Conservation (phyloP, 2,329 filamentous ascomycete genomes). For the Cyanodermella asteris region DNA sequence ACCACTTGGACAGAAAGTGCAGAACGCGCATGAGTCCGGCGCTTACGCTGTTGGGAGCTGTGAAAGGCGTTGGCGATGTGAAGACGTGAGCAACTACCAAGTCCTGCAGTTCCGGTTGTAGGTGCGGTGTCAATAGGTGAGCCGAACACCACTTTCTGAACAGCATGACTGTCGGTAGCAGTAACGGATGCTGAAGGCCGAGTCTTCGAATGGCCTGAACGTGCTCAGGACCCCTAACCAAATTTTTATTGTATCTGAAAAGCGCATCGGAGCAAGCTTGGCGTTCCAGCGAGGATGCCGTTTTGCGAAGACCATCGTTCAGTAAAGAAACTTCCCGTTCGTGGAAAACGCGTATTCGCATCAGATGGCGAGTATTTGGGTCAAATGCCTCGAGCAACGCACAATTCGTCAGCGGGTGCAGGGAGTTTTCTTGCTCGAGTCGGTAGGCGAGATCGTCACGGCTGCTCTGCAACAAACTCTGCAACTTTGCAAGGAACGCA, state of each 20-base stretch:
- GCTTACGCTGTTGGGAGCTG: conserved; percentile 49
- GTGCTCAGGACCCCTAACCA: conserved; percentile 51
- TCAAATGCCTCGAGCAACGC: conserved; percentile 68
- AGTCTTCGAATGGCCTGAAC: conserved; percentile 62
- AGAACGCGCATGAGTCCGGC: conserved; percentile 68
- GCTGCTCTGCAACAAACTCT: conserved; percentile 43
- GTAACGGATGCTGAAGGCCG: conserved; percentile 54
- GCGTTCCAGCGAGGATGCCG: conserved; percentile 38
- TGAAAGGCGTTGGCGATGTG: conserved; percentile 61
- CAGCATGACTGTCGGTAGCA: conserved; percentile 66
- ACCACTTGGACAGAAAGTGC: conserved; percentile 63
- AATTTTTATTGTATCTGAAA: conserved; percentile 47
- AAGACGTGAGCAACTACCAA: conserved; percentile 61
- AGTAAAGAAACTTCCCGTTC: conserved; percentile 69
- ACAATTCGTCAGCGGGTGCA: conserved; percentile 47
- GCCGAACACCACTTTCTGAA: conserved; percentile 75
- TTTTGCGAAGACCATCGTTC: conserved; percentile 54
- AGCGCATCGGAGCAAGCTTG: conserved; percentile 51
- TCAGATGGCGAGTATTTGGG: conserved; percentile 45
- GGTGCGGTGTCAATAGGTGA: conserved; percentile 57
- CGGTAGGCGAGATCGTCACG: conserved; percentile 36
- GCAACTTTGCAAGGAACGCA: conserved; percentile 59
- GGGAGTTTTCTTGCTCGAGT: conserved; percentile 61
- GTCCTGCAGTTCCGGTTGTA: conserved; percentile 65
- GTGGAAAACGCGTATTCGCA: conserved; percentile 71